Percentiles rank a stretch among this genome's conserved stretches.
Conservation (phyloP, 2,329 filamentous ascomycete genomes). For the Phaeosphaeriaceae sp. region DNA sequence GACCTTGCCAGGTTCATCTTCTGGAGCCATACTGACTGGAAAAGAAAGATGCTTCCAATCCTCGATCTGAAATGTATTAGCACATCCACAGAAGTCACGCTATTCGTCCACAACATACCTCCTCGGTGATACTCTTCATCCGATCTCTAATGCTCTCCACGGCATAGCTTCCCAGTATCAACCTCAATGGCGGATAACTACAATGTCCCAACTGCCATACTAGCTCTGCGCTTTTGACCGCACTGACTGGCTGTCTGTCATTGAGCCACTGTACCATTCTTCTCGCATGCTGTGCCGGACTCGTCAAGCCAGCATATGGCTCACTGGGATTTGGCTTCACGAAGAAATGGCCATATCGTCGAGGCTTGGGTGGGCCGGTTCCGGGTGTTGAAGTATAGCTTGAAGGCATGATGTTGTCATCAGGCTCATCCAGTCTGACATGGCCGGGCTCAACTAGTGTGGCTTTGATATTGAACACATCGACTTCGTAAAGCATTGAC, state of each 20-base stretch:
- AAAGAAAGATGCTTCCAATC: slow-evolving; percentile 38
- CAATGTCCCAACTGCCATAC: slow-evolving; percentile 95
- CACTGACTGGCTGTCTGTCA: slow-evolving; percentile 89
- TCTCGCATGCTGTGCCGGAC: slow-evolving; percentile 86
- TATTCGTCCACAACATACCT: slow-evolving; percentile 60
- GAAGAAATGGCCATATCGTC: slow-evolving; percentile 89
- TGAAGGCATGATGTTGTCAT: slow-evolving; percentile 50
- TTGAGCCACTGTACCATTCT: slow-evolving; percentile 94
- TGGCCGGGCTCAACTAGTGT: slow-evolving; percentile 92
- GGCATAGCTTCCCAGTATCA: slow-evolving; percentile 91
- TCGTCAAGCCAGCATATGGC: slow-evolving; percentile 77
- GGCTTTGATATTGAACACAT: slow-evolving; percentile 89
- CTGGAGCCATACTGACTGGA: slow-evolving; percentile 21
- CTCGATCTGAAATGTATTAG: slow-evolving; percentile 24
- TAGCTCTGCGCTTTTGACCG: slow-evolving; percentile 89
- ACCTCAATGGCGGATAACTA: slow-evolving; percentile 84
- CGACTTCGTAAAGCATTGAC: slow-evolving; percentile 95
- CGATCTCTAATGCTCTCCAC: slow-evolving; percentile 95
- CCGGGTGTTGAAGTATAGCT: slow-evolving; percentile 35
- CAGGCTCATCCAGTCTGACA: slow-evolving; percentile 83
- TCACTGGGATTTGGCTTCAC: slow-evolving; percentile 81
- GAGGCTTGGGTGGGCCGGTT: slow-evolving; percentile 57
- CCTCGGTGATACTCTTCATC: slow-evolving; percentile 88
- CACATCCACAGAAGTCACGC: background rate
- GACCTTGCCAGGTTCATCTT: slow-evolving; percentile 25